Evolutionary conservation across 768 basidiomycete genomes (phyloP), one percentile per base, ranked within the genome.

Genomic region (Termitomyces sp.): DNA sequence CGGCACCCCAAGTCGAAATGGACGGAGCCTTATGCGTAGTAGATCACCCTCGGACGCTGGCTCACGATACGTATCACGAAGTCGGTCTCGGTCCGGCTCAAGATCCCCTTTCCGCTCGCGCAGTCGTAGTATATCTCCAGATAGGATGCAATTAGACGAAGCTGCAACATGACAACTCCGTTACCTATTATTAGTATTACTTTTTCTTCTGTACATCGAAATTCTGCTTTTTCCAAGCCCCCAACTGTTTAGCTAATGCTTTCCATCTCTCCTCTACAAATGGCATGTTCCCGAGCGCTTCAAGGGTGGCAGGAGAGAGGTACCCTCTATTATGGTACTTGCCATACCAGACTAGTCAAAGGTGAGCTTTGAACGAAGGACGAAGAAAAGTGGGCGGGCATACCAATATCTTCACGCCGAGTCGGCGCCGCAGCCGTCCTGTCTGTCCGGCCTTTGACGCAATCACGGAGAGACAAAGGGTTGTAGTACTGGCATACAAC

Each of bases 401-500:
- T 67, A 94, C 92, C 69, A 55, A 95, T 95, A 68, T 95, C 92
- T 61, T 85, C 80, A 55, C 91, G 87, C 58, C 89, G 86, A n/a
- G 89, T 92, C 0, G 94, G 94, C 10, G 87, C 86, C 10, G 94
- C 95, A 53, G 82, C 76, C 56, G 80, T 73, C 54, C 87, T 82
- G 67, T 94, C 90, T 20, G 79, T 83, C 32, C 84, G 80, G 5
- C 86, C 86, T 63, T 89, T 85, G 61, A 93, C 71, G 60, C 85
- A 88, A 65, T 94, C 91, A 37, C 86, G 83, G 48, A 98, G 81
- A 0, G 91, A 87, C 34, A 97, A 80, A 20, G 82, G 72, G 72
- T 98, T 98, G 75, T 96, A 94, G 71, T 91, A 96, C 68, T 92
- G 89, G 76, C 94, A 95, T 46, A 89, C 84, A 36, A 98, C 85